A percentile compares a stretch with the other conserved stretches of the same genome.
Conservation (phyloP, 306 rosid genomes). For the Malus sylvestris region DNA sequence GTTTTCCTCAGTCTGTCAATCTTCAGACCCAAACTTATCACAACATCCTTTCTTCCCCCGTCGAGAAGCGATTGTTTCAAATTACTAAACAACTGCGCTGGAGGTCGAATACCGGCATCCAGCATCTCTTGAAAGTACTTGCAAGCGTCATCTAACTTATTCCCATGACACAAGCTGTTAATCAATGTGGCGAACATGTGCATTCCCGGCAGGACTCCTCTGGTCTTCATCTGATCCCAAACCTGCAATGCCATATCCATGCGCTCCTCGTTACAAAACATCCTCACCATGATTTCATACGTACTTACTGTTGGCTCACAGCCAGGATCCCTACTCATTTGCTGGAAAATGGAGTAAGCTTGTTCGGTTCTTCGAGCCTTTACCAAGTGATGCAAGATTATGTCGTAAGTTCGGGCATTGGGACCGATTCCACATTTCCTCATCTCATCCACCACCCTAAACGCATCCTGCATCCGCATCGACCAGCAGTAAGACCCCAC, state of each 20-base stretch:
- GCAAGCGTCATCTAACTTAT: conserved; percentile 68
- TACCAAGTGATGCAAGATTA: conserved; percentile 60
- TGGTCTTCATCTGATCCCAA: conserved; percentile 69
- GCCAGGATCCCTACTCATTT: conserved; percentile 42
- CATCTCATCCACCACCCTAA: conserved; percentile 53
- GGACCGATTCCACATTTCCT: conserved; percentile 55
- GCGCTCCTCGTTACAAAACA: conserved; percentile 60
- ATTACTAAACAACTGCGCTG: conserved; percentile 51
- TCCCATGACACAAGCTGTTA: conserved; percentile 46
- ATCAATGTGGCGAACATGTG: conserved; percentile 74
- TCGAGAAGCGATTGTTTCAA: conserved; percentile 50
- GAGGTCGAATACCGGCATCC: conserved; percentile 72
- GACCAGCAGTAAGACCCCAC: conserved; percentile 84
- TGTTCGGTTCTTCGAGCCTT: conserved; percentile 49
- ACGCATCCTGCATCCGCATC: conserved; percentile 45
- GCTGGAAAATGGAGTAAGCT: conserved; percentile 54
- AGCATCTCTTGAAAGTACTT: conserved; percentile 71
- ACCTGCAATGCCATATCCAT: conserved; percentile 54
- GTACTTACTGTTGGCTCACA: conserved; percentile 72
- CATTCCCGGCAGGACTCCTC: conserved; percentile 69
- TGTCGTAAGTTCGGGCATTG: conserved; percentile 66
- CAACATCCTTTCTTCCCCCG: conserved; percentile 44
- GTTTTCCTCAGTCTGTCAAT: conserved; percentile 58
- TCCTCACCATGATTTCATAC: conserved; percentile 63
- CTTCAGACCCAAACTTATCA: conserved; percentile 28